These are phyloP conservation scores for Dianthus caryophyllus DNA, from an alignment of 148 eudicot genomes.

Conservation along the genomic window DNA sequence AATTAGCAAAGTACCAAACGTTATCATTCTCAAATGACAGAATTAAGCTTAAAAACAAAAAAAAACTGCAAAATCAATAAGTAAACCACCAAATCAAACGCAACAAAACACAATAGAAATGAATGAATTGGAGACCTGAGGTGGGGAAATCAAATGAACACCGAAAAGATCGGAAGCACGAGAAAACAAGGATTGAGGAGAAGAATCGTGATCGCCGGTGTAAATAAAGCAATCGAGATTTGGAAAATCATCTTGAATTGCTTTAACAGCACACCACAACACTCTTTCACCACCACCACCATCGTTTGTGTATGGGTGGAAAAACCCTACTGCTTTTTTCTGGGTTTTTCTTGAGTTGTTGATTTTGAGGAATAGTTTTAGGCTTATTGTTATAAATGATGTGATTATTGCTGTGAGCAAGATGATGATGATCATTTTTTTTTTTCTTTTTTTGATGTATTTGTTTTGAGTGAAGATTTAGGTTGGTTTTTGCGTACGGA, in stretches of 20 bases:
- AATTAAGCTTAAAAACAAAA: too few species aligned
- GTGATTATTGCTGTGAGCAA: neutral
- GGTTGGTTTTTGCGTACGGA: too few species aligned
- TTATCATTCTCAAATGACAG: neutral
- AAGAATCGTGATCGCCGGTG: constrained; percentile 90
- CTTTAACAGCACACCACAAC: constrained; percentile 94
- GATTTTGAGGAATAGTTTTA: constrained; percentile 7
- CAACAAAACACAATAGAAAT: neutral
- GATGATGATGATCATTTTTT: neutral
- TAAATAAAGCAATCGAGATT: constrained; percentile 56
- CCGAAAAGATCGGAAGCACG: constrained; percentile 93
- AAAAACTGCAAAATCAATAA: neutral
- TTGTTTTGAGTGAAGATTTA: too few species aligned
- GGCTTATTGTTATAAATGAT: neutral
- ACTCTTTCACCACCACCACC: constrained; percentile 99
- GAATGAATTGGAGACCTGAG: constrained; percentile 37
- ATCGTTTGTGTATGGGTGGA: constrained; percentile 93
- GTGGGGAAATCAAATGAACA: constrained; percentile 48
- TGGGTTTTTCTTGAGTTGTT: constrained; percentile 31
- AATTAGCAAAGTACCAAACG: neutral
- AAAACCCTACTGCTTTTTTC: constrained; percentile 63
- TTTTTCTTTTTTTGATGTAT: too few species aligned
- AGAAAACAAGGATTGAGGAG: constrained; percentile 45
- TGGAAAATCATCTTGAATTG: constrained; percentile 63
- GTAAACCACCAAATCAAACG: neutral